These are phyloP conservation scores for Fusarium penzigii DNA, from an alignment of 2,329 filamentous ascomycete species.

Conservation along the genomic window DNA sequence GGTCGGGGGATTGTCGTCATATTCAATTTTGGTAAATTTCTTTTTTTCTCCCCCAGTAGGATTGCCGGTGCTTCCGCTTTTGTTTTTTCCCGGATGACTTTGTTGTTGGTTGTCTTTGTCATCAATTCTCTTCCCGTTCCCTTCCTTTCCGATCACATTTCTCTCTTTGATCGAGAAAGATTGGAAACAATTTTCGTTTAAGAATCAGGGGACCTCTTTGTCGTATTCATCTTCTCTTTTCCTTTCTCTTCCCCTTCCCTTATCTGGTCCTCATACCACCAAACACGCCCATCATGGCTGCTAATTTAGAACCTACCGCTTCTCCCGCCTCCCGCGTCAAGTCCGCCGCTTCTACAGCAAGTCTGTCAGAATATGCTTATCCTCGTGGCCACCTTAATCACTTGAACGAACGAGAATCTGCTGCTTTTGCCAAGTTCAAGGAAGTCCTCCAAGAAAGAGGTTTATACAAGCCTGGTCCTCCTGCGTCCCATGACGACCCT, in stretches of 20 bases:
- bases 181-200: too few species aligned
- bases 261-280: slow-evolving; percentile 1
- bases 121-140: too few species aligned
- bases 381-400: slow-evolving; percentile 80
- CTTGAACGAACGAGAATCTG: slow-evolving; percentile 67
- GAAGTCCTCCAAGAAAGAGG: slow-evolving; percentile 62
- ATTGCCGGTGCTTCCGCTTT: too few species aligned
- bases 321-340: slow-evolving; percentile 30
- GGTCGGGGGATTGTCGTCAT: too few species aligned
- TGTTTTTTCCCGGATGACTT: too few species aligned
- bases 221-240: slow-evolving; percentile 2
- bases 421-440: slow-evolving; percentile 73
- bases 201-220: too few species aligned
- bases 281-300: slow-evolving; percentile 23
- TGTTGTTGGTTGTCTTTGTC: too few species aligned
- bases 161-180: too few species aligned
- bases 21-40: too few species aligned
- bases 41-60: too few species aligned
- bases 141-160: too few species aligned
- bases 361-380: slow-evolving; percentile 51
- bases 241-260: neutral
- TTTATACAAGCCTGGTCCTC: slow-evolving; percentile 58
- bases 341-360: slow-evolving; percentile 29
- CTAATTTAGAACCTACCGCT: slow-evolving; percentile 26
- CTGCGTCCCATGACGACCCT: slow-evolving; percentile 70